phyloP scores from a whole-genome alignment of 768 basidiomycete genomes.

The Lactarius evosmus region DNA sequence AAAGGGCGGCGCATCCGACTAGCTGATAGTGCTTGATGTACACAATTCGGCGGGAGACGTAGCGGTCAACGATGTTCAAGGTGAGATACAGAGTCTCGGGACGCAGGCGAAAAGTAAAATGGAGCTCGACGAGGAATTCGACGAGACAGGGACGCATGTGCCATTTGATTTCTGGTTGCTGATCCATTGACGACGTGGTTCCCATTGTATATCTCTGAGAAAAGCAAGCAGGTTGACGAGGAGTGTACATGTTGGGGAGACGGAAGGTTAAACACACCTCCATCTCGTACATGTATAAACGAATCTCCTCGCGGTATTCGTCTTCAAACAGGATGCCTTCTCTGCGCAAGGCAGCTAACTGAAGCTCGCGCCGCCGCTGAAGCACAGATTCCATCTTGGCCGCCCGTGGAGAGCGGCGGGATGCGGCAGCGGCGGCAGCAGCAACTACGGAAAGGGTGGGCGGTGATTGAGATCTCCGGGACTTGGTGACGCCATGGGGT shows the following conservation, averaged over 20 bases:
- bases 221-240: constrained; percentile 24
- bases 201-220: constrained; percentile 78
- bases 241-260: constrained; percentile 11
- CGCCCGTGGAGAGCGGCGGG: constrained; percentile 63
- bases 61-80: constrained; percentile 98
- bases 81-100: constrained; percentile 99
- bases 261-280: constrained; percentile 66
- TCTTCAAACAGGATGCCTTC: constrained; percentile 85
- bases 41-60: constrained; percentile 96
- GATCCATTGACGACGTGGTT: constrained; percentile 95
- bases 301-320: constrained; percentile 93
- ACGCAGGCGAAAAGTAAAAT: constrained; percentile 95
- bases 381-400: constrained; percentile 56
- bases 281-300: constrained; percentile 95
- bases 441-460: constrained; percentile 48
- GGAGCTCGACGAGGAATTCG: constrained; percentile 98
- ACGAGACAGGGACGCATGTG: constrained; percentile 99
- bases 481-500: constrained; percentile 71
- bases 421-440: constrained; percentile 35
- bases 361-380: constrained; percentile 67
- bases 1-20: constrained; percentile 95
- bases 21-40: constrained; percentile 99
- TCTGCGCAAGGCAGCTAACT: constrained; percentile 63
- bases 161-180: constrained; percentile 98
- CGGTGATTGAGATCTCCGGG: constrained; percentile 46